Evolutionary conservation across 208 protist species (phyloP).

Genomic region (Leishmania amazonensis): DNA sequence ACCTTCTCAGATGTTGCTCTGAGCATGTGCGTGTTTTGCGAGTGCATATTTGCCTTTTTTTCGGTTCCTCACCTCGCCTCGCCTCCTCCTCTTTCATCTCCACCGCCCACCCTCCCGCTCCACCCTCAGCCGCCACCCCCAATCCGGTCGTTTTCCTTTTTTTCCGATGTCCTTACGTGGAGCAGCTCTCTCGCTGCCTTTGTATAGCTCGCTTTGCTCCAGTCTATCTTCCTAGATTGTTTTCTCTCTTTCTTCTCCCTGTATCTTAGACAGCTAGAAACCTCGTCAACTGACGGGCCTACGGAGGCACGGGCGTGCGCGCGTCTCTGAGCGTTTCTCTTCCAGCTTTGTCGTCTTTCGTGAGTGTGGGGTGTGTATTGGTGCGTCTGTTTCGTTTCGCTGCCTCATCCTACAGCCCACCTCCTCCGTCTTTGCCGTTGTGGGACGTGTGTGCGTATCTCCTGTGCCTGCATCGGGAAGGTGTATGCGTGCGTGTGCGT

Average conservation of each 20-base stretch:
- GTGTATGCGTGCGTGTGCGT: not conserved
- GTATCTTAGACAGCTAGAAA: not conserved
- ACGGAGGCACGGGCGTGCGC: not conserved
- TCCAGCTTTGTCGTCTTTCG: not conserved
- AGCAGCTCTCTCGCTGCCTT: not conserved
- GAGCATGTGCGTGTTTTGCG: not conserved
- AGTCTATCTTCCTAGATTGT: not conserved
- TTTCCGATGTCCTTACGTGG: not conserved
- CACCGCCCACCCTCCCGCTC: not conserved
- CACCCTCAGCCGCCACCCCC: not conserved
- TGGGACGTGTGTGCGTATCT: not conserved
- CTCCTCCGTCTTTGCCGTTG: not conserved
- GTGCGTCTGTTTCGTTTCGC: not conserved
- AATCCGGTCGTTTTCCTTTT: not conserved
- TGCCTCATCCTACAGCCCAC: not conserved
- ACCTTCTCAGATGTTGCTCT: not conserved
- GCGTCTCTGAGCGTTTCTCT: not conserved
- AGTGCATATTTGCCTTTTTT: not conserved
- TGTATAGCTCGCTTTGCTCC: not conserved
- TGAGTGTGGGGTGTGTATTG: not conserved
- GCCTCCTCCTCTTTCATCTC: not conserved
- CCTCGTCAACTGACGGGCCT: not conserved
- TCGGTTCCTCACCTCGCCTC: not conserved
- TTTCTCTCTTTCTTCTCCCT: not conserved
- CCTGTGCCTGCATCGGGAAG: not conserved